Evolutionary conservation across 2,329 filamentous ascomycete genomes (phyloP), one percentile per base, ranked within the genome.

Genomic region (Leptographium galeiforme): DNA sequence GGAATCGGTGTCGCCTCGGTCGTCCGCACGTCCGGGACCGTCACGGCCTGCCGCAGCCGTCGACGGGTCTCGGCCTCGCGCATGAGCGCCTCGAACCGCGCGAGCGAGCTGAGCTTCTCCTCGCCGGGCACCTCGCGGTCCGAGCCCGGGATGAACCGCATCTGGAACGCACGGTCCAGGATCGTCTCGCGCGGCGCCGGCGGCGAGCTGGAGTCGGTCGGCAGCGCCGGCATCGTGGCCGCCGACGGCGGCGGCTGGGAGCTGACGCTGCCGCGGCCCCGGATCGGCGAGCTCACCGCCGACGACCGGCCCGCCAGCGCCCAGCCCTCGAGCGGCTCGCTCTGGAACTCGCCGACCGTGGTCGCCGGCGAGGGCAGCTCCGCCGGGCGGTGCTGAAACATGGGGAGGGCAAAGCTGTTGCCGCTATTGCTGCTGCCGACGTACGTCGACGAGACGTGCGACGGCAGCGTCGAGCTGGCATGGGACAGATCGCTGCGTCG

Each of bases 61-160:
- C 49, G 50, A 51, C 72, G 75, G 54, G 74, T 71, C 41, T 84
- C 81, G 19, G 70, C 70, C 58, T 83, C 77, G 25, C 73, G 70
- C 81, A 85, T 84, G 45, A 85, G 64, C 4, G 80, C 81, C 52
- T 84, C 81, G 52, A 84, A 85, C 25, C 79, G 72, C 11, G 80
- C 81, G 36, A 84, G 70, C 0, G 81, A 84, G 58, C 75, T 84
- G 16, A 84, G 67, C 55, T 82, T 81, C 58, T 82, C 79, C 56
- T 82, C 78, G 5, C 79, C 79, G 0, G 75, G 72, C 2, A 72
- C 59, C 50, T 75, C 70, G 8, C 68, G 66, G 12, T 81, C 78
- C 2, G 77, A 77, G 7, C 81, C 81, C 16, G 81, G 81, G 38
- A 84, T 82, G 54, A 70, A 79, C 10, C 77, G 72, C 66, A 84